These are phyloP conservation scores for Alternaria tenuissima DNA, from an alignment of 2,329 filamentous ascomycete species.

Conservation along the genomic window DNA sequence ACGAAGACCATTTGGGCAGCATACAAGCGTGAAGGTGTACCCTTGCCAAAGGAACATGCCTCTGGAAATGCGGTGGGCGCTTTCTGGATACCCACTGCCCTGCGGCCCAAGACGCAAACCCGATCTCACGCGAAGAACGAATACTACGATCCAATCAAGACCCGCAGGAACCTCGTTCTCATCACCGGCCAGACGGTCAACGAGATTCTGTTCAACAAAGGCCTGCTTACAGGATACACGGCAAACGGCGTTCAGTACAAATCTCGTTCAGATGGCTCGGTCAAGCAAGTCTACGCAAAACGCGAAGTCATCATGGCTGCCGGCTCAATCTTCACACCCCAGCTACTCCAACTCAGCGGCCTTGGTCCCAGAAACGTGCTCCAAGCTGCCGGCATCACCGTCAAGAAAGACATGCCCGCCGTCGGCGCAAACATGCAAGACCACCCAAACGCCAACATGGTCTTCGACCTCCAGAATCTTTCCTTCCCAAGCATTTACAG, in stretches of 20 bases:
- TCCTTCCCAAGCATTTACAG: slow-evolving; percentile 32
- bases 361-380: slow-evolving; percentile 39
- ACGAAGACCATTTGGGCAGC: slow-evolving; percentile 31
- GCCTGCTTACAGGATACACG: slow-evolving; percentile 21
- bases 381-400: slow-evolving; percentile 29
- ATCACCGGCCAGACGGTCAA: slow-evolving; percentile 34
- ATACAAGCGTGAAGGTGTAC: slow-evolving; percentile 28
- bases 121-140: slow-evolving; percentile 45
- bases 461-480: slow-evolving; percentile 33
- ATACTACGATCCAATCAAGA: slow-evolving; percentile 35
- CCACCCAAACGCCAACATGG: slow-evolving; percentile 34
- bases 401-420: slow-evolving; percentile 38
- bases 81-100: slow-evolving; percentile 41
- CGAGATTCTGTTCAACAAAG: slow-evolving; percentile 33
- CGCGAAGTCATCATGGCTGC: slow-evolving; percentile 69
- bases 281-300: slow-evolving; percentile 32
- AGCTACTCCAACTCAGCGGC: slow-evolving; percentile 54
- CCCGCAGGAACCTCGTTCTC: slow-evolving; percentile 33
- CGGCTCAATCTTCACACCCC: slow-evolving; percentile 63
- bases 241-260: slow-evolving; percentile 34
- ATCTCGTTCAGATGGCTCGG: slow-evolving; percentile 27
- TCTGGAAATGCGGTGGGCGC: slow-evolving; percentile 38
- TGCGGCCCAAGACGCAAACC: slow-evolving; percentile 38
- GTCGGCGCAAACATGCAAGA: slow-evolving; percentile 49
- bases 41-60: slow-evolving; percentile 36